Conservation (phyloP, 225 moss, liverwort and hornwort genomes). For the Bryoerythrophyllum caledonicum region DNA sequence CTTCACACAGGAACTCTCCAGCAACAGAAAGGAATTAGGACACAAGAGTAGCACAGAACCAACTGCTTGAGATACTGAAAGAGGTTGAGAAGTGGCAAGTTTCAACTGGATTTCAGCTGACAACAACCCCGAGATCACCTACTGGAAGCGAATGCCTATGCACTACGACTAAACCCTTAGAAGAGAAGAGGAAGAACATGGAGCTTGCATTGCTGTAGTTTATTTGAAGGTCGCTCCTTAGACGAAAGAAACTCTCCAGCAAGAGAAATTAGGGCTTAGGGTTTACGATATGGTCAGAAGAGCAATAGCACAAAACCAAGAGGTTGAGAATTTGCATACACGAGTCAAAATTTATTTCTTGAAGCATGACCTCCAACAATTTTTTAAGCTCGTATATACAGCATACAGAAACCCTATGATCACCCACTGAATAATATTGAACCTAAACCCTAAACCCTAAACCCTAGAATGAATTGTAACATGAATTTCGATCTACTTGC, state of each 20-base stretch:
- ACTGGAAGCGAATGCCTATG: no score
- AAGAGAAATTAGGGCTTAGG: no score
- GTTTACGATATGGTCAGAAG: no score
- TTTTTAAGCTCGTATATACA: not conserved
- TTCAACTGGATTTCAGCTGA: not conserved
- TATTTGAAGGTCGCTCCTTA: no score
- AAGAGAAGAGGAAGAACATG: no score
- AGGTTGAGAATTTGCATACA: not conserved
- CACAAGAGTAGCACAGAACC: constrained; percentile 12
- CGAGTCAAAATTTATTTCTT: not conserved
- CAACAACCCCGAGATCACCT: not conserved
- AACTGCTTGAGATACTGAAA: constrained; percentile 5
- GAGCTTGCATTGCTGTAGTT: no score
- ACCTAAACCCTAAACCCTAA: no score
- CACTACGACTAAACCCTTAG: no score
- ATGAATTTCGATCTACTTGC: not conserved
- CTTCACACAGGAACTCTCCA: constrained; percentile 65
- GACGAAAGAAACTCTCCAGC: no score
- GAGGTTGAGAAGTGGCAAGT: not conserved
- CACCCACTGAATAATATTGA: not conserved
- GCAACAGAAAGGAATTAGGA: constrained; percentile 22
- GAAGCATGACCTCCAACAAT: no score
- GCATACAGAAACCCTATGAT: not conserved
- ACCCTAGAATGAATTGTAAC: not conserved
- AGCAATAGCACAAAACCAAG: not conserved